Evolutionary conservation across 2,329 filamentous ascomycete species (phyloP), one percentile per base, ranked within the genome.

Genomic region (Coniochaeta prunicola): DNA sequence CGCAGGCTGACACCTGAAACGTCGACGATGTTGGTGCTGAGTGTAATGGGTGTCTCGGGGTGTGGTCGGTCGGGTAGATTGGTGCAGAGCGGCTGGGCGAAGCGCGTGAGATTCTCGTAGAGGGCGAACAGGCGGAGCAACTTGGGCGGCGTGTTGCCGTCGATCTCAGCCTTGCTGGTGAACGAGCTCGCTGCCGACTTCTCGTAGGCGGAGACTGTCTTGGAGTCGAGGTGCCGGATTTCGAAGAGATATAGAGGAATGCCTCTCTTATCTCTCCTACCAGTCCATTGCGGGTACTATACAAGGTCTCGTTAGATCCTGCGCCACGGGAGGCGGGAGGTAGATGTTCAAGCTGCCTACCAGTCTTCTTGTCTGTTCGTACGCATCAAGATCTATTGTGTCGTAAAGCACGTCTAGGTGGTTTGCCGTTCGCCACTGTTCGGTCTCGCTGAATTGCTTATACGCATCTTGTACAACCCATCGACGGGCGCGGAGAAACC

Each of bases 11-110:
- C 92, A 15, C 88, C 87, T 17, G 86, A 89, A 63, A 97, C 91
- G 71, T 97, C 93, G 59, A 97, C 92, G 66, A 97, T 96, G 75
- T 97, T 97, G 67, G 90, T 96, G 68, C 89, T 92, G 66, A 94
- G 87, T 40, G 92, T 93, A 66, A 97, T 91, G 7, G 93, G 93
- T n/a, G 90, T 92, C 63, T 87, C 84, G 4, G 88, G 81, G 70
- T 90, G 77, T 8, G 87, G 84, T 67, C 92, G 84, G 66, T 91
- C 83, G 53, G 77, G 76, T 62, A 96, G 81, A 67, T 89, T 83
- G 40, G 91, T 90, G 76, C 90, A 92, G 50, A 97, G 76, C 2
- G 93, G 92, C 76, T 96, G 86, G 63, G 88, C 87, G 73, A 97
- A 97, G 65, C 89, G 84, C 36, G 89, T 92, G 59, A 97, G 80